Percentiles rank a stretch among this genome's conserved stretches.
Evolutionary conservation across 2,329 filamentous ascomycete genomes (phyloP).

Genomic region (Phyllosticta citribraziliensis): DNA sequence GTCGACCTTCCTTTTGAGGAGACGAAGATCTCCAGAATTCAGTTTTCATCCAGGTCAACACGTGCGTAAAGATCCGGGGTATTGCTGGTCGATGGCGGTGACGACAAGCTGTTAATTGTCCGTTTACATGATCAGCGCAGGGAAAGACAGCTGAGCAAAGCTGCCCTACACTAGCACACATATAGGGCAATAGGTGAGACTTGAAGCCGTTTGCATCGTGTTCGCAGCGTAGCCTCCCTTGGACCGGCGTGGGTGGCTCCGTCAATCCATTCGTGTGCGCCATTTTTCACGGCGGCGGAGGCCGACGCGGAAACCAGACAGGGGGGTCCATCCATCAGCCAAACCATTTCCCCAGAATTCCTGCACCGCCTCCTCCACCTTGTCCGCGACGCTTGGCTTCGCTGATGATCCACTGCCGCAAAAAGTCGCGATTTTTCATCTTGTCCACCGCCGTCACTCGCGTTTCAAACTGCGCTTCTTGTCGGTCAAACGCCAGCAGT

Average conservation of each 20-base stretch:
- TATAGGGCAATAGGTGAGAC: not conserved
- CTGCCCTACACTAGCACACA: not conserved
- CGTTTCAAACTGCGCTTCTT: constrained; percentile 40
- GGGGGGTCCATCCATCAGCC: not conserved
- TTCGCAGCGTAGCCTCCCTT: not conserved
- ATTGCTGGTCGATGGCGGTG: not conserved
- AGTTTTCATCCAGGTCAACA: not conserved
- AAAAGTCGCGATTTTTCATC: constrained; percentile 34
- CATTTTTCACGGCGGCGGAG: not conserved
- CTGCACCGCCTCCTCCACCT: constrained; percentile 15
- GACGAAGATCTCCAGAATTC: not conserved
- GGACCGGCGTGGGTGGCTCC: not conserved
- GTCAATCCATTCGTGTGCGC: not conserved
- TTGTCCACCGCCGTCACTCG: constrained; percentile 34
- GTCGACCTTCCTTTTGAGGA: not conserved
- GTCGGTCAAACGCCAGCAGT: constrained; percentile 39
- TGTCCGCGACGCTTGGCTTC: constrained; percentile 47
- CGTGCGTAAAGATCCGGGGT: not conserved
- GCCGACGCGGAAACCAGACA: not conserved
- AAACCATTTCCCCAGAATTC: constrained; percentile 6
- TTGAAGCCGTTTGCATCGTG: not conserved
- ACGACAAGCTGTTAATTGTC: not conserved
- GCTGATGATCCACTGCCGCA: constrained; percentile 37
- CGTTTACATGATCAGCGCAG: not conserved
- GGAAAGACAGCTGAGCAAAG: not conserved